Base-by-base conservation (phyloP, 495 filamentous ascomycete genomes). In the Hyaloscypha hepaticicola region DNA sequence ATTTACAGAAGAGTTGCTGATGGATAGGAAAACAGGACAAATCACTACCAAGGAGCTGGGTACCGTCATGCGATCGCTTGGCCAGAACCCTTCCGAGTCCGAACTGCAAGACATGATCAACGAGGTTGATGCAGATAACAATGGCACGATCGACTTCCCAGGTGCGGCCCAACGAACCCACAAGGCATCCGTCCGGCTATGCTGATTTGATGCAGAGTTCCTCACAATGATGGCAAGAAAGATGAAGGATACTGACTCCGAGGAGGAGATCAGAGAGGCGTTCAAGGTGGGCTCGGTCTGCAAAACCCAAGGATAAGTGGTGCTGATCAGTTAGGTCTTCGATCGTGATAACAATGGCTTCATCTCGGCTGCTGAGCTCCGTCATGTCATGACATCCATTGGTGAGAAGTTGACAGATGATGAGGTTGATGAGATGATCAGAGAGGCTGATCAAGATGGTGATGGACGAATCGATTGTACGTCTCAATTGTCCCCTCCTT, bases 61-160 rank as follows among this genome's bases (percentile, higher is more conserved):
- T 75, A 98, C 95, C 55, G 95, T 99, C 72, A 99, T 99, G 95
- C 89, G 96, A 79, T 98, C 94, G n/a, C 87, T 99, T 64, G 95
- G 95, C 79, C 96, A 99, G 80, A 99, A 98, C 82, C 95, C 96
- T 64, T 96, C 92, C 73, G 94, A 98, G 83, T 96, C 93, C 60
- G 95, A 99, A 80, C 83, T 99, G 68, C 96, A 98, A 81, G 96
- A 98, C 76, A 98, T 99, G 95, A 98, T 99, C 83, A 97, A 98
- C 83, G 96, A 98, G 82, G 96, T 99, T 63, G 95, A 99, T 73
- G 93, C 95, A 74, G 94, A 98, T 82, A 98, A 97, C 87, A 99
- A 98, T 75, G 95, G 95, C 79, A 98, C 95, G 67, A 99, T 99
- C 71, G 96, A 99, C 78, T 99, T 99, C 79, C 94, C 94, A 72